Evolutionary conservation across 2,329 filamentous ascomycete genomes (phyloP).

Genomic region (Monilinia aucupariae): DNA sequence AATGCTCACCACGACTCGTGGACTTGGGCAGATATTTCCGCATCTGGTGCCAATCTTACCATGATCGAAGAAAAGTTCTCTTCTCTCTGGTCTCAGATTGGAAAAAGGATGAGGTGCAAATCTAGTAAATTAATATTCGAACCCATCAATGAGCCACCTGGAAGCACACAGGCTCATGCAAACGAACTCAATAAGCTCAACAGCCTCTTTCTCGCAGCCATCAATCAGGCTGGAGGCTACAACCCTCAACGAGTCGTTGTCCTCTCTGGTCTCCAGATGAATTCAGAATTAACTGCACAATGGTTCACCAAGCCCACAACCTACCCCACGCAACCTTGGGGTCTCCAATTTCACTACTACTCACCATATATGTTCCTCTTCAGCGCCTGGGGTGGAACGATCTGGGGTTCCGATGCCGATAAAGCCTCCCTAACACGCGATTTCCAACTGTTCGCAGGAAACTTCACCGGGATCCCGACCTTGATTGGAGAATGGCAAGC

Average conservation of each 20-base stretch:
- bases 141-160: constrained; percentile 54
- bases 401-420: constrained; percentile 52
- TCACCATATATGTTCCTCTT: constrained; percentile 48
- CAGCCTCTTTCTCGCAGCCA: constrained; percentile 49
- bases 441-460: constrained; percentile 46
- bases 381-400: constrained; percentile 52
- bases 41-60: constrained; percentile 42
- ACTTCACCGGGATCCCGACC: constrained; percentile 51
- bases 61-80: constrained; percentile 53
- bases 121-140: constrained; percentile 51
- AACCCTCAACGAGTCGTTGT: constrained; percentile 52
- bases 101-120: constrained; percentile 48
- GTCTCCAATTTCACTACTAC: constrained; percentile 59
- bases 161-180: constrained; percentile 46
- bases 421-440: constrained; percentile 46
- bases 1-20: constrained; percentile 57
- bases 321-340: constrained; percentile 50
- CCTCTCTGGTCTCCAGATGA: constrained; percentile 47
- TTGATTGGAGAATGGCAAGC: constrained; percentile 55
- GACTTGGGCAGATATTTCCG: constrained; percentile 51
- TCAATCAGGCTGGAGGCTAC: constrained; percentile 49
- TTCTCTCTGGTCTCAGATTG: constrained; percentile 54
- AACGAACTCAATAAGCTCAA: constrained; percentile 51
- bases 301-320: constrained; percentile 48
- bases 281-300: constrained; percentile 47